These are phyloP conservation scores for Stachybotrys chartarum DNA, from an alignment of 2,329 filamentous ascomycete genomes.

Conservation along the genomic window DNA sequence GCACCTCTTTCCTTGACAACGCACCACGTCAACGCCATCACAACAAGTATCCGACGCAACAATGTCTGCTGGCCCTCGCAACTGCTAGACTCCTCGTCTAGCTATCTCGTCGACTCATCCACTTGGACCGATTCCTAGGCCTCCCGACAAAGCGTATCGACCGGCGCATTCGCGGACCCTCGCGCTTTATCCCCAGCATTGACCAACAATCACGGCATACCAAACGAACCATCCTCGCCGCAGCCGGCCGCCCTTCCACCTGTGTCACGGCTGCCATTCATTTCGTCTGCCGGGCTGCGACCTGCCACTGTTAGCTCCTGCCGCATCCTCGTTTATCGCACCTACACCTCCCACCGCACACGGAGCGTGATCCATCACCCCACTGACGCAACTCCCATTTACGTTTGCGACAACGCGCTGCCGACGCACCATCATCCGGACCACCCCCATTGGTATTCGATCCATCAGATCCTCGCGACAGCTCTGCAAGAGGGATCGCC, in stretches of 20 bases:
- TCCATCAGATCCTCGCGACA: neutral
- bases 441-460: neutral
- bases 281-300: neutral
- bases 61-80: constrained; percentile 11
- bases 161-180: constrained; percentile 10
- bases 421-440: constrained; percentile 2
- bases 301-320: neutral
- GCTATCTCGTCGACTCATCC: constrained; percentile 11
- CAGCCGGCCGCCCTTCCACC: neutral
- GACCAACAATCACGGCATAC: constrained; percentile 4
- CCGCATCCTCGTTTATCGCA: neutral
- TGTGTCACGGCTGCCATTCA: no score
- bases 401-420: constrained; percentile 9
- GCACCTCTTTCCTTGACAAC: neutral
- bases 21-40: neutral
- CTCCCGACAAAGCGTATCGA: constrained; percentile 5
- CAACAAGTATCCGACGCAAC: constrained; percentile 3
- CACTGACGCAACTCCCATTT: constrained; percentile 20
- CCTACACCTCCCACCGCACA: constrained; percentile 8
- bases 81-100: constrained; percentile 16
- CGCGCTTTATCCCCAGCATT: constrained; percentile 12
- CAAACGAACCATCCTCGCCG: neutral
- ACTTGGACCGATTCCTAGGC: constrained; percentile 10
- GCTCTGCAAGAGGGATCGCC: no score
- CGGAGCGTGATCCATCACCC: constrained; percentile 14